Evolutionary conservation across 768 basidiomycete genomes (phyloP).

Genomic region (Coprinopsis cinerea): DNA sequence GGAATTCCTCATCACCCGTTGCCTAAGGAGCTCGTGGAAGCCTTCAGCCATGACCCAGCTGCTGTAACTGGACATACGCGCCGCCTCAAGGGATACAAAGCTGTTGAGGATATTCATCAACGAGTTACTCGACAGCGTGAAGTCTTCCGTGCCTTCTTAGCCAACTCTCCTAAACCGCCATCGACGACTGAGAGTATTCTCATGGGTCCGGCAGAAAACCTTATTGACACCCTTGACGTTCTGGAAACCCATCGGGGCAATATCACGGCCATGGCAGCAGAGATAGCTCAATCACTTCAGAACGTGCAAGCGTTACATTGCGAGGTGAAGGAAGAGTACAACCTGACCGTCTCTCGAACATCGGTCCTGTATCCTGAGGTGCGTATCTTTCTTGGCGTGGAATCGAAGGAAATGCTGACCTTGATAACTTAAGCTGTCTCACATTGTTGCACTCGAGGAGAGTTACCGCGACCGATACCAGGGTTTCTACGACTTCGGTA

Average conservation of each 20-base stretch:
- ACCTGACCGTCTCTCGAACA: constrained; percentile 56
- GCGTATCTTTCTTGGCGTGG: constrained; percentile 12
- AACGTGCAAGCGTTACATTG: constrained; percentile 51
- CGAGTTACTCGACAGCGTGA: constrained; percentile 59
- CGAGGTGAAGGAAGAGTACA: constrained; percentile 58
- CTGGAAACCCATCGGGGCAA: constrained; percentile 42
- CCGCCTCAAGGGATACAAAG: constrained; percentile 56
- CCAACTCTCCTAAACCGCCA: constrained; percentile 17
- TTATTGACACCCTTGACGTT: constrained; percentile 42
- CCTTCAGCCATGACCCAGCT: constrained; percentile 72
- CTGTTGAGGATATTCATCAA: constrained; percentile 69
- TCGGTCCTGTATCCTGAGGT: constrained; percentile 80
- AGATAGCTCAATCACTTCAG: constrained; percentile 42
- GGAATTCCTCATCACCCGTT: constrained; percentile 43
- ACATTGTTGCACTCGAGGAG: constrained; percentile 67
- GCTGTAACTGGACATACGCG: constrained; percentile 66
- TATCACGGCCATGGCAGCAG: constrained; percentile 40
- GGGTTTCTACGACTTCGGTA: constrained; percentile 75
- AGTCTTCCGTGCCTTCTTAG: constrained; percentile 43
- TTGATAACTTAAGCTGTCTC: constrained; percentile 46
- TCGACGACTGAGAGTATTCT: constrained; percentile 36
- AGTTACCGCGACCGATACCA: constrained; percentile 77
- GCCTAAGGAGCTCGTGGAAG: constrained; percentile 64
- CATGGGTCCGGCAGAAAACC: constrained; percentile 45
- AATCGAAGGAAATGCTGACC: neutral